Evolutionary conservation across 2,329 filamentous ascomycete genomes (phyloP).

Genomic region (Alternaria hordeiaustralica): DNA sequence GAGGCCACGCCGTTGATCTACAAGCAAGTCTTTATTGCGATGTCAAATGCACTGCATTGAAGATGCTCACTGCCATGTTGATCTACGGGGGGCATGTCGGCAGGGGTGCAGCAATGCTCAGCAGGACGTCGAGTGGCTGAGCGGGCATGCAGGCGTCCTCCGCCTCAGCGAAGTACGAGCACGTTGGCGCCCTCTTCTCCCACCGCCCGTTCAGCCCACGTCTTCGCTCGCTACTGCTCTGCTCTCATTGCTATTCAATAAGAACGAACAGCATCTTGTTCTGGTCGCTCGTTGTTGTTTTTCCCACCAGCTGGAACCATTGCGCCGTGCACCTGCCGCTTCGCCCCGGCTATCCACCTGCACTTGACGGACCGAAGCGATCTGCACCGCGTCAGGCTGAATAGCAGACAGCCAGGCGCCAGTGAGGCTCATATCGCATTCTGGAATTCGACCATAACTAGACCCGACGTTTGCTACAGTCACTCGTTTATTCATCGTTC

Average conservation of each 20-base stretch:
- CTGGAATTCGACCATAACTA: neutral
- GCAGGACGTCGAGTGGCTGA: constrained; percentile 28
- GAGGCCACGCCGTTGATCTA: neutral
- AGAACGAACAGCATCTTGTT: neutral
- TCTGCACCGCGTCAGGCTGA: constrained; percentile 33
- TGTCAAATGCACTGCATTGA: neutral
- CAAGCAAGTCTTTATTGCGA: neutral
- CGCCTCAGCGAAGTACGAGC: constrained; percentile 26
- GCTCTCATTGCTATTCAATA: neutral
- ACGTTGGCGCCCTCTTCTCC: constrained; percentile 16
- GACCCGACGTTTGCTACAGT: constrained; percentile 13
- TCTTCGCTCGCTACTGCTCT: constrained; percentile 1
- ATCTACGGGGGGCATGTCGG: constrained; percentile 7
- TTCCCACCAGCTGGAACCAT: constrained; percentile 7
- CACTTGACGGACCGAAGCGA: constrained; percentile 23
- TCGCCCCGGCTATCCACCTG: constrained; percentile 18
- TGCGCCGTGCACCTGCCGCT: constrained; percentile 14
- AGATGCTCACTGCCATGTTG: constrained; percentile 1
- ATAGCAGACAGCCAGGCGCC: constrained; percentile 12
- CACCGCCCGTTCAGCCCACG: constrained; percentile 13
- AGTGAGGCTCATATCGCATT: constrained; percentile 15
- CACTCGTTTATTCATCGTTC: constrained; percentile 7
- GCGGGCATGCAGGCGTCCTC: constrained; percentile 20
- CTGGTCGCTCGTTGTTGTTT: constrained; percentile 12
- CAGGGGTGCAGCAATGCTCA: constrained; percentile 13